These are phyloP conservation scores for Claviceps humidiphila DNA, from an alignment of 2,329 filamentous ascomycete genomes.

Conservation along the genomic window DNA sequence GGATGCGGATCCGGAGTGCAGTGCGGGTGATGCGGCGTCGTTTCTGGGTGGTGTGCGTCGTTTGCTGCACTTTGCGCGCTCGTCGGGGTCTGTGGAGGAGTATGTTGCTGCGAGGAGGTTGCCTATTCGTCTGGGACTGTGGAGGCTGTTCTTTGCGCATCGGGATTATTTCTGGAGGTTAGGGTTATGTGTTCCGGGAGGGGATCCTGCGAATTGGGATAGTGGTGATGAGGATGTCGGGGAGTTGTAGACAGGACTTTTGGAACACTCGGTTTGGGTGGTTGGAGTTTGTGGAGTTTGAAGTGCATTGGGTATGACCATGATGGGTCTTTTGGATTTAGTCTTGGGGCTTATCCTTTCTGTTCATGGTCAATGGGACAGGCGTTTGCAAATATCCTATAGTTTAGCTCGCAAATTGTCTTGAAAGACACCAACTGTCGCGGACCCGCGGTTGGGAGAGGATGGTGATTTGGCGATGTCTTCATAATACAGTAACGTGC, in stretches of 20 bases:
- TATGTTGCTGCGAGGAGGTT: conserved; percentile 30
- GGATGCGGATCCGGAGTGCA: conserved; percentile 58
- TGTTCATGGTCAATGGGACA: too few species aligned
- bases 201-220: conserved; percentile 58
- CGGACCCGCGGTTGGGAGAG: too few species aligned
- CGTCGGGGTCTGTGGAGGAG: conserved; percentile 13
- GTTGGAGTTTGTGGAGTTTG: too few species aligned
- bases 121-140: conserved; percentile 56
- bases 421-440: too few species aligned
- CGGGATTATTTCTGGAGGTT: conserved; percentile 94
- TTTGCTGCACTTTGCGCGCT: conserved; percentile 12
- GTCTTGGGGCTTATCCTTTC: too few species aligned
- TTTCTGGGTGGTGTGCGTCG: conserved; percentile 15
- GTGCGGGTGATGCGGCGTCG: conserved; percentile 41
- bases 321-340: too few species aligned
- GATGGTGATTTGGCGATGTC: too few species aligned
- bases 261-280: too few species aligned
- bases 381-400: too few species aligned
- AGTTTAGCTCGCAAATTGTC: too few species aligned
- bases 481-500: too few species aligned
- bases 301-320: background rate
- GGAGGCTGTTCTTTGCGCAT: conserved; percentile 87
- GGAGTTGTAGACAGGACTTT: background rate
- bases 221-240: conserved; percentile 4
- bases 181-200: conserved; percentile 76